Base-by-base conservation (phyloP, 164 flowering plant genomes). In the Stephania yunnanensis region DNA sequence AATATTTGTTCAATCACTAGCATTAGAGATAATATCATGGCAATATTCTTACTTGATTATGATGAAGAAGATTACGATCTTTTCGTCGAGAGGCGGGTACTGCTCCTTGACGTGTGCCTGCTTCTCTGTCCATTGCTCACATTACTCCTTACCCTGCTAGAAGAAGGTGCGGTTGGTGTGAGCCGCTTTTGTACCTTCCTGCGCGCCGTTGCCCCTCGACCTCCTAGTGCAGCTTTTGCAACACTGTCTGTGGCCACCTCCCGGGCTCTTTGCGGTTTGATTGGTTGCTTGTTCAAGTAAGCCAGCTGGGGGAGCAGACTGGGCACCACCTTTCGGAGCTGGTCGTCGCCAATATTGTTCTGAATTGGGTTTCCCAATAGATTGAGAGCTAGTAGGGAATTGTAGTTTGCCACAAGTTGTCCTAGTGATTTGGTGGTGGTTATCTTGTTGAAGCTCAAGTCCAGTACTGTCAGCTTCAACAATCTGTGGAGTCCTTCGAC, bases 361-460 rank as follows among this genome's bases (percentile, higher is more conserved):
- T 91, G 93, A 63, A 93, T 86, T 9, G 97, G 94, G 81, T 91
- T 95, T 1, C 97, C 99, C 74, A 92, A 30, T 31, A 93, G 85
- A 80, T 92, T 95, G 29, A 95, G 81, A 69, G 99, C 99, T 50
- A 78, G 81, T 55, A 93, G 78, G 69, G 96, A 86, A 73, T 86
- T 82, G 85, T 91, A 92, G 82, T 93, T 91, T 6, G 96, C 97
- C 11, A 91, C 98, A 25, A 95, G 88, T 82, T 92, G 99, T 45
- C 97, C 97, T 3, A 93, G 83, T 5, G 92, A 84, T 80, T 90
- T 93, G 63, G 92, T 80, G 46, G 99, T 95, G 45, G 94, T 86
- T 55, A 95, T 92, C 84, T 91, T 95, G 89, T 95, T 95, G 89
- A 95, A 95, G 84, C 97, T 90, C 72, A 92, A 81, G 83, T 95